Base-by-base conservation (phyloP, 495 filamentous ascomycete species). In the Podospora pseudopauciseta region DNA sequence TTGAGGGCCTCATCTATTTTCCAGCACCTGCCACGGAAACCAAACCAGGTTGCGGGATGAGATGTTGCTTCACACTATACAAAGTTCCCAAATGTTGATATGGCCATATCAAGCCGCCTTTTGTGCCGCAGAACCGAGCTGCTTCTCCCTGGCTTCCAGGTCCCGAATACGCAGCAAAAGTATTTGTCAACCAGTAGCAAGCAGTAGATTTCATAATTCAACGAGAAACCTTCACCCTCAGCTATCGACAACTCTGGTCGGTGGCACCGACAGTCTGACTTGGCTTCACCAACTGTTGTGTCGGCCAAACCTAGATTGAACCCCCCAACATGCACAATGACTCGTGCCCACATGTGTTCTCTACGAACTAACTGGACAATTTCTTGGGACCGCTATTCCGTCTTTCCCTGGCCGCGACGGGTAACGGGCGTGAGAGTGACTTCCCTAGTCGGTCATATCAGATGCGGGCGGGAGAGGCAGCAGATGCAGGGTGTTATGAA, bases 381-480 rank as follows among this genome's bases (percentile, higher is more conserved):
- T 49, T 49, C 6, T 49, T 11, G 39, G 39, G 13, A 49, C 39
- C 3, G 39, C 15, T 49, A 49, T 49, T 49, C 39, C 39, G 39
- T 13, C 2, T 6, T 49, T 49, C 26, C 18, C 30, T 62, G 4
- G 27, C 18, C 30, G 60, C 26, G 60, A 28, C 60, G 60, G 23
- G 60, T 28, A 20, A 16, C 2, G 56, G 56, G 19, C 20, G 56
- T 59, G 56, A 27, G 23, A 13, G 23, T 30, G 23, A 32, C n/a
- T 62, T 62, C 27, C 60, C 60, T 5, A 62, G 60, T 62, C 27
- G 60, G 60, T 26, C 60, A 62, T 62, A 62, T 32, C n/a, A 49
- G 39, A 49, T 49, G 39, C 0, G 15, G 39, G 39, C 39, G 39
- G 39, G 39, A 49, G 39, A 49, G 11, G 39, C 15, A 58, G 23